A percentile compares a stretch with the other conserved stretches of the same genome.
These are phyloP conservation scores for Podaxis sp. DNA, from an alignment of 768 basidiomycete genomes.

Conservation along the genomic window DNA sequence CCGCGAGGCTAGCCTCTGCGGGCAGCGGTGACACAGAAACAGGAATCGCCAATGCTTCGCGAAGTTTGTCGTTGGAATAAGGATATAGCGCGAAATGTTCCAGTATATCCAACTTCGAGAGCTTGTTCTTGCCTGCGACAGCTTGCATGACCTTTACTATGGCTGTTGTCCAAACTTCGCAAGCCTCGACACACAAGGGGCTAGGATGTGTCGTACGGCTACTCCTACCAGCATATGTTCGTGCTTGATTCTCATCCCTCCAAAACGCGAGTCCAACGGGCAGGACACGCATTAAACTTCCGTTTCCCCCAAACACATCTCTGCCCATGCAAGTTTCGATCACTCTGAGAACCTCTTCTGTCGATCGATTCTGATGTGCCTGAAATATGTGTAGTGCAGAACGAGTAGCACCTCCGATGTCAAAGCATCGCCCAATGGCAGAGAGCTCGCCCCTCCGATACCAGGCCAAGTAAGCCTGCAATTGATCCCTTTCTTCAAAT, in stretches of 20 bases:
- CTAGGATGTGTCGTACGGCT: conserved; percentile 41
- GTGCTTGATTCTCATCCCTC: conserved; percentile 27
- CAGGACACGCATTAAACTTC: conserved; percentile 42
- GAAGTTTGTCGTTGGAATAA: conserved; percentile 28
- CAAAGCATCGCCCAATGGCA: conserved; percentile 31
- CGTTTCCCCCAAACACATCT: conserved; percentile 30
- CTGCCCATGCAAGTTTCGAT: conserved; percentile 26
- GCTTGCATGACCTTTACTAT: conserved; percentile 30
- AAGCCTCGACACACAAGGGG: conserved; percentile 35
- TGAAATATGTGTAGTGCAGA: conserved; percentile 29
- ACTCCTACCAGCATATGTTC: conserved; percentile 30
- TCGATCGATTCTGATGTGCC: background rate
- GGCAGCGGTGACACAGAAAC: conserved; percentile 12
- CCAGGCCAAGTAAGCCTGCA: conserved; percentile 32
- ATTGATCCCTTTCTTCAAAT: conserved; percentile 31
- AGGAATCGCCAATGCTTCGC: conserved; percentile 27
- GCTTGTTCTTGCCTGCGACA: conserved; percentile 15
- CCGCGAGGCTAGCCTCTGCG: conserved; percentile 15
- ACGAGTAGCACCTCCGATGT: conserved; percentile 33
- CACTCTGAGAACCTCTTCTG: background rate
- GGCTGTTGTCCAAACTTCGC: conserved; percentile 33
- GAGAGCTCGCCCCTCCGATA: conserved; percentile 27
- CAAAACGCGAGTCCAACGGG: conserved; percentile 41
- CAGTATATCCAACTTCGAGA: conserved; percentile 36
- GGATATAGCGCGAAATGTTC: conserved; percentile 34